phyloP scores from a whole-genome alignment of 306 rosid species.

The Clitoria ternatea region DNA sequence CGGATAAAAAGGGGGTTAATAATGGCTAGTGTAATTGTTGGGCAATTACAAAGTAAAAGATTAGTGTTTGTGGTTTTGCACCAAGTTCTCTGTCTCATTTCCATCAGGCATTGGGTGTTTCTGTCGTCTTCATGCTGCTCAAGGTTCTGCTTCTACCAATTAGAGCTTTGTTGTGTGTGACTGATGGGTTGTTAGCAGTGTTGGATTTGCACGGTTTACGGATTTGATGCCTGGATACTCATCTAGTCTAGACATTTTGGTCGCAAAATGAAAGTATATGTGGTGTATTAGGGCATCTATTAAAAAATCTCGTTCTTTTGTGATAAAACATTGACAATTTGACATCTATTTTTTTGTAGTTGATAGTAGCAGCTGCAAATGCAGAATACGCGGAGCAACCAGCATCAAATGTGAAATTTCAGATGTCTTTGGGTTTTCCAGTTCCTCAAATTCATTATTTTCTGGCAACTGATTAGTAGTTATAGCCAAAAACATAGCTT shows the following conservation, averaged over 20 bases:
- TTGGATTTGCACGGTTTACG: background rate
- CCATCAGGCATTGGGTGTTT: background rate
- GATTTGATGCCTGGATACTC: background rate
- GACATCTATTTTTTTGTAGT: background rate
- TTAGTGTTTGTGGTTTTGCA: background rate
- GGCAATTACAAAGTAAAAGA: background rate
- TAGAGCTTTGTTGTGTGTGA: background rate
- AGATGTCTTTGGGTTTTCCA: background rate
- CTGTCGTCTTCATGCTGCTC: background rate
- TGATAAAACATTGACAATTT: background rate
- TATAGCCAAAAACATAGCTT: background rate
- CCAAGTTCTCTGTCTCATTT: background rate
- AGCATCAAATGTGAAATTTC: background rate
- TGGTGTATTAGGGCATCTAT: background rate
- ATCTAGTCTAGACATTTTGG: background rate
- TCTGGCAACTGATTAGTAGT: background rate
- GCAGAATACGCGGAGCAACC: constrained; percentile 52
- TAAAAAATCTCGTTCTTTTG: background rate
- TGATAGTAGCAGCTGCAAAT: constrained; percentile 38
- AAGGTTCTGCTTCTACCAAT: background rate
- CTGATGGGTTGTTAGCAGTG: background rate
- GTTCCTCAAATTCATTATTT: background rate
- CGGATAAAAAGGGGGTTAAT: background rate
- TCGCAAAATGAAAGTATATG: background rate
- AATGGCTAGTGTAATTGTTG: background rate